Conservation (phyloP, 2,329 filamentous ascomycete species). For the Calycina herbarum region DNA sequence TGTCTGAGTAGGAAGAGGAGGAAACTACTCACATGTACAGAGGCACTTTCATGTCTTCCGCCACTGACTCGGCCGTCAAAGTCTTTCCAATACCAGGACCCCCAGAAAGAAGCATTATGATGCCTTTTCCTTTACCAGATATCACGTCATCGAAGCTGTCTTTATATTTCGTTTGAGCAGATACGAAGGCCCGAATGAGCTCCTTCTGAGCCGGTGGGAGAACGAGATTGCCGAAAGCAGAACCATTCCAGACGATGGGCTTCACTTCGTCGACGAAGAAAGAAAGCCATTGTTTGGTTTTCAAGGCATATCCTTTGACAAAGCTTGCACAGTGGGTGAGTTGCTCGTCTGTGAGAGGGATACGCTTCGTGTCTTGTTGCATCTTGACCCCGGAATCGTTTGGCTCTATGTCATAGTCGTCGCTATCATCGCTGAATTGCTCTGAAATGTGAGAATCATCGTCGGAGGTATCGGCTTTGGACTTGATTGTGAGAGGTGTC, state of each 20-base stretch:
- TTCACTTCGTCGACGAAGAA: conserved; percentile 48
- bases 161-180: conserved; percentile 46
- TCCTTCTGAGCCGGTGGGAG: conserved; percentile 52
- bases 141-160: conserved; percentile 53
- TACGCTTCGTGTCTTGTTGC: neutral
- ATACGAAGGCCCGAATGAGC: conserved; percentile 51
- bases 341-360: neutral
- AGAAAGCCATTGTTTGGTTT: conserved; percentile 41
- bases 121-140: conserved; percentile 51
- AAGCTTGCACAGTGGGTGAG: neutral
- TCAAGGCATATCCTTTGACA: conserved; percentile 8
- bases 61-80: conserved; percentile 34
- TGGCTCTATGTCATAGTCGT: neutral
- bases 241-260: conserved; percentile 49
- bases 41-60: conserved; percentile 33
- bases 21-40: conserved; percentile 23
- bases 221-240: conserved; percentile 51
- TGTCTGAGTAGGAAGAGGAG: neutral
- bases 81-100: conserved; percentile 53
- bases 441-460: neutral
- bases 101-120: conserved; percentile 51
- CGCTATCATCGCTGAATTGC: neutral
- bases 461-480: neutral
- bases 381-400: neutral
- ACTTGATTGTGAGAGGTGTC: neutral